Evolutionary conservation across 148 eudicot genomes (phyloP).

Genomic region (Vaccinium darrowii): DNA sequence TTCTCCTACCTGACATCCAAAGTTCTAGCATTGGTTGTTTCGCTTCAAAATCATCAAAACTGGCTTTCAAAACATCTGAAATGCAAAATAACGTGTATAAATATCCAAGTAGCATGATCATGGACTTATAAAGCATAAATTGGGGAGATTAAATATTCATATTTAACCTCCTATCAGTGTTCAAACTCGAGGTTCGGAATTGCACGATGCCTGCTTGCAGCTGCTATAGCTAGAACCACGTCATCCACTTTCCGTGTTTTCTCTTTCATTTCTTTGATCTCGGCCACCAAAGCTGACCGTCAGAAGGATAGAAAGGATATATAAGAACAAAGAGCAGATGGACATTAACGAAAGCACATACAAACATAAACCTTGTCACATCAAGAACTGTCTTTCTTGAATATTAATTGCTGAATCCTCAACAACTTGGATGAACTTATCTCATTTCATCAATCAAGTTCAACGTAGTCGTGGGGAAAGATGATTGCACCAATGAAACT

Average conservation of each 20-base stretch:
- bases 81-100: too few relatives aligned
- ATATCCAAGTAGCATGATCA: too few relatives aligned
- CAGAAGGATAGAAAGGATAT: slow-evolving; percentile 10
- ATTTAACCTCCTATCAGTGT: slow-evolving; percentile 20
- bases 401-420: neutral
- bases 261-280: slow-evolving; percentile 82
- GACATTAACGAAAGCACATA: neutral
- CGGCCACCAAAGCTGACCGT: slow-evolving; percentile 69
- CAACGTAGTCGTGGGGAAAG: neutral
- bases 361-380: neutral
- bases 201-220: slow-evolving; percentile 66
- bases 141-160: too few relatives aligned
- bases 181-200: slow-evolving; percentile 63
- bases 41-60: too few relatives aligned
- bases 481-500: neutral
- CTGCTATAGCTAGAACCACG: slow-evolving; percentile 62
- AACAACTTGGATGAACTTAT: neutral
- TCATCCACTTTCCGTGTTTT: slow-evolving; percentile 67
- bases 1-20: too few relatives aligned
- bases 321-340: slow-evolving; percentile 16
- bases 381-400: neutral
- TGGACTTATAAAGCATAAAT: too few relatives aligned
- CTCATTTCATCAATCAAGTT: neutral
- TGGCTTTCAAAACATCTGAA: too few relatives aligned
- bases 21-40: too few relatives aligned